phyloP scores from a whole-genome alignment of 1,284 basidiomycete genomes.

The Grifola frondosa region DNA sequence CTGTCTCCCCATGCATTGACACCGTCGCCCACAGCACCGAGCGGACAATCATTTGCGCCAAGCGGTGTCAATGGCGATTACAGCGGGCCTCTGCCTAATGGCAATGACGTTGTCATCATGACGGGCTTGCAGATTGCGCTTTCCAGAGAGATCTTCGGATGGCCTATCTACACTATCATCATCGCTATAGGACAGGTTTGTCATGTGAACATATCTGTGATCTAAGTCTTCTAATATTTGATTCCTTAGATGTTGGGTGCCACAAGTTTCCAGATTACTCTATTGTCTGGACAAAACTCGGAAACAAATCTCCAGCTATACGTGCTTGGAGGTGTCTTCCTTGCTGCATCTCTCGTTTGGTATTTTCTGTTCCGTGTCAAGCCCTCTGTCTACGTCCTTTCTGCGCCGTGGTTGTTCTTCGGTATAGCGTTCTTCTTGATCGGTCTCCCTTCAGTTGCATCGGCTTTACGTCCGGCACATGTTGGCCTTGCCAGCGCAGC shows the following conservation, averaged over 20 bases:
- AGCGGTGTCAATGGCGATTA: slow-evolving; percentile 42
- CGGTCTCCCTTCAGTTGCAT: slow-evolving; percentile 76
- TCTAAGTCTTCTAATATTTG: slow-evolving; percentile 11
- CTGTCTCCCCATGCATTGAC: neutral
- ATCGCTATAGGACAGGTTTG: slow-evolving; percentile 80
- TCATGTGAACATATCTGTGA: slow-evolving; percentile 8
- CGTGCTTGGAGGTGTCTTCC: slow-evolving; percentile 83
- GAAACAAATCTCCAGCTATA: slow-evolving; percentile 83
- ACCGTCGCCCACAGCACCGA: no score
- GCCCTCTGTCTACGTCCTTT: slow-evolving; percentile 84
- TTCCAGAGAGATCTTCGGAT: slow-evolving; percentile 74
- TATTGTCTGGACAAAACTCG: slow-evolving; percentile 83
- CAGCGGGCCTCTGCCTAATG: slow-evolving; percentile 53
- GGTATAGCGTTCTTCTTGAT: slow-evolving; percentile 88
- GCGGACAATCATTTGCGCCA: slow-evolving; percentile 41
- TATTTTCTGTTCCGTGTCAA: slow-evolving; percentile 87
- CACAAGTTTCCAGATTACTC: slow-evolving; percentile 93
- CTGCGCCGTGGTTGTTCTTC: slow-evolving; percentile 88
- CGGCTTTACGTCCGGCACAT: slow-evolving; percentile 62
- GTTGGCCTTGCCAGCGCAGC: slow-evolving; percentile 71
- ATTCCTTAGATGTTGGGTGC: slow-evolving; percentile 67
- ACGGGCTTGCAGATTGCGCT: slow-evolving; percentile 78
- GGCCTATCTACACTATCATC: slow-evolving; percentile 89
- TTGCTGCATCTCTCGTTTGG: slow-evolving; percentile 84
- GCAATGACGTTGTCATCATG: slow-evolving; percentile 66